A percentile compares a stretch with the other conserved stretches of the same genome.
Conservation (phyloP, 495 filamentous ascomycete genomes). For the Trichoderma virens region DNA sequence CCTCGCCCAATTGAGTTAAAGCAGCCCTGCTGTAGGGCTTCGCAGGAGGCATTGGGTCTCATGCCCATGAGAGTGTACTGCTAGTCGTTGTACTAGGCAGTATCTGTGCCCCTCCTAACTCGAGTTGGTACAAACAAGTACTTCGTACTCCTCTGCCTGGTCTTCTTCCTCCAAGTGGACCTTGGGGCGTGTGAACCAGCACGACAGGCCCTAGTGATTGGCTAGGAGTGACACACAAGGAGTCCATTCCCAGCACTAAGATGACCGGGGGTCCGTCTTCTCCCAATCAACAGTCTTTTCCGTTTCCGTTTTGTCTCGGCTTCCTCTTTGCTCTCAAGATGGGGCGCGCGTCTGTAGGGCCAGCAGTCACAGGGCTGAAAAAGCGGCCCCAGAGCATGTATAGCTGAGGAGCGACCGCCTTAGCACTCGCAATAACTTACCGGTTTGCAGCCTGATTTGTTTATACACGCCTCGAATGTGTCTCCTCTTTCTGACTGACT, state of each 20-base stretch:
- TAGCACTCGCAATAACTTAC: neutral
- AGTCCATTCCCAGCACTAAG: neutral
- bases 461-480: neutral
- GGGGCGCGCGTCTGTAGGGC: neutral
- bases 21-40: slow-evolving; percentile 8
- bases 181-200: neutral
- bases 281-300: neutral
- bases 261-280: neutral
- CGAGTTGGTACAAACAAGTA: neutral
- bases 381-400: neutral
- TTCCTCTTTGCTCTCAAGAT: neutral
- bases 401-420: neutral
- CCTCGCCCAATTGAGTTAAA: neutral
- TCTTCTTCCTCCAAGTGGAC: neutral
- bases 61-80: too few species aligned
- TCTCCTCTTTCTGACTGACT: neutral
- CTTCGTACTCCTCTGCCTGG: neutral
- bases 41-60: neutral
- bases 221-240: neutral
- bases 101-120: neutral
- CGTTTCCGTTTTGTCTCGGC: neutral
- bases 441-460: neutral
- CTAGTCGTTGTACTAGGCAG: too few species aligned
- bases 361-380: slow-evolving; percentile 7
- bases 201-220: neutral